phyloP scores from a whole-genome alignment of 768 basidiomycete genomes.

The Suillus hirtellus region DNA sequence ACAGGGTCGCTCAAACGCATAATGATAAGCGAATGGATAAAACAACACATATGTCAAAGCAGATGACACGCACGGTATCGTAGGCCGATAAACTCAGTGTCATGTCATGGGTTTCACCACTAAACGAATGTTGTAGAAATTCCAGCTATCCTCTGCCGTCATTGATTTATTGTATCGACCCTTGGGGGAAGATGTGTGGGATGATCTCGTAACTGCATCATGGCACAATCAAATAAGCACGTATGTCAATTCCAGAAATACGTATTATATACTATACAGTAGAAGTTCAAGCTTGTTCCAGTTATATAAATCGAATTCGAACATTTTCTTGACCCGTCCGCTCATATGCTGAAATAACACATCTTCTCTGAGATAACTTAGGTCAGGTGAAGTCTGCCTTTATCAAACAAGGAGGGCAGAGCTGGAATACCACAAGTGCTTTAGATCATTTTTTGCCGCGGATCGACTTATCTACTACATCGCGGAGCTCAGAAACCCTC shows the following conservation, averaged over 20 bases:
- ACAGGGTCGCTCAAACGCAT: neutral
- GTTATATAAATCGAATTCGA: conserved; percentile 55
- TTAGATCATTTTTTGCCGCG: neutral
- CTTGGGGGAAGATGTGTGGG: conserved; percentile 64
- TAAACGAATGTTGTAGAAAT: conserved; percentile 25
- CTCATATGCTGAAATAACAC: conserved; percentile 56
- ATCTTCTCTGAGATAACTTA: conserved; percentile 63
- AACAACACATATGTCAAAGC: neutral
- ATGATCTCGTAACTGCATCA: conserved; percentile 62
- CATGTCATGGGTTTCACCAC: neutral
- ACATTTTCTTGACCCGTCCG: conserved; percentile 48
- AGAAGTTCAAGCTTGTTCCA: conserved; percentile 62
- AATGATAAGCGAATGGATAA: neutral
- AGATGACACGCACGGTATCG: conserved; percentile 20
- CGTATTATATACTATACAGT: neutral
- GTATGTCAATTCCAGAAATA: conserved; percentile 48
- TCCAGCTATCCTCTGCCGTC: conserved; percentile 70
- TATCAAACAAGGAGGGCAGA: conserved; percentile 67
- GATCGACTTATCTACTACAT: conserved; percentile 33
- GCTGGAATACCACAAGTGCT: conserved; percentile 53
- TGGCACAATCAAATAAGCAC: conserved; percentile 57
- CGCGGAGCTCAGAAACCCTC: conserved; percentile 49
- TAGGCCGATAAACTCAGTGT: conserved; percentile 22
- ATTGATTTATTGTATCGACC: conserved; percentile 67
- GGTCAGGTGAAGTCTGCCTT: conserved; percentile 75